phyloP scores from a whole-genome alignment of 257 asterid genomes.

The Nicotiana knightiana region DNA sequence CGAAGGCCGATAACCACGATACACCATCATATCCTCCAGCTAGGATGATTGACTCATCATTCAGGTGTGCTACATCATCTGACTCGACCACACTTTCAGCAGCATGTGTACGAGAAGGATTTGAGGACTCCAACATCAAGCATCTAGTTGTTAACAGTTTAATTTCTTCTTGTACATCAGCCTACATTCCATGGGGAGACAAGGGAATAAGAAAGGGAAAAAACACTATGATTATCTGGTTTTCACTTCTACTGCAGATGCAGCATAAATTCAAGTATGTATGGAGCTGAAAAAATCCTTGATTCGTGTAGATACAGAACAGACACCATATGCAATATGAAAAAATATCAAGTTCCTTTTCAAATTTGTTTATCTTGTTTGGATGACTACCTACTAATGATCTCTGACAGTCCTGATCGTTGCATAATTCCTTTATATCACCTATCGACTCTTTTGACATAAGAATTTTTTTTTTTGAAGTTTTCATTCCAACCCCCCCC shows the following conservation, averaged over 20 bases:
- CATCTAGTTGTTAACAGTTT: slow-evolving; percentile 34
- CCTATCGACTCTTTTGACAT: neutral
- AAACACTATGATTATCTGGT: neutral
- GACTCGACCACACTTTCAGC: slow-evolving; percentile 19
- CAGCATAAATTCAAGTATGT: neutral
- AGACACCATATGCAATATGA: neutral
- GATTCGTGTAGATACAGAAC: neutral
- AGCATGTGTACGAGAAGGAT: slow-evolving; percentile 18
- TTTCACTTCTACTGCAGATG: neutral
- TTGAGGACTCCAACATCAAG: slow-evolving; percentile 38
- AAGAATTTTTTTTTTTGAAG: neutral
- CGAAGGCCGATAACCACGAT: slow-evolving; percentile 51
- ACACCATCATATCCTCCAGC: slow-evolving; percentile 82
- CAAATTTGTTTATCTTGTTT: neutral
- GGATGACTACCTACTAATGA: neutral
- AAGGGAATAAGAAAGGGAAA: neutral
- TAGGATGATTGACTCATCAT: slow-evolving; percentile 42
- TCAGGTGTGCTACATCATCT: slow-evolving; percentile 28
- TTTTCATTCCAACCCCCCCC: neutral
- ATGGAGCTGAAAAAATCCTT: neutral
- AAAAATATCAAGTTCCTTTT: neutral
- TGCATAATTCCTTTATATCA: neutral
- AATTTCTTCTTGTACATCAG: slow-evolving; percentile 53
- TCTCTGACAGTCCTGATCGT: neutral
- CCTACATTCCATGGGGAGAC: slow-evolving; percentile 30